phyloP scores from a whole-genome alignment of 2,329 filamentous ascomycete species.

The Cercospora sp. region DNA sequence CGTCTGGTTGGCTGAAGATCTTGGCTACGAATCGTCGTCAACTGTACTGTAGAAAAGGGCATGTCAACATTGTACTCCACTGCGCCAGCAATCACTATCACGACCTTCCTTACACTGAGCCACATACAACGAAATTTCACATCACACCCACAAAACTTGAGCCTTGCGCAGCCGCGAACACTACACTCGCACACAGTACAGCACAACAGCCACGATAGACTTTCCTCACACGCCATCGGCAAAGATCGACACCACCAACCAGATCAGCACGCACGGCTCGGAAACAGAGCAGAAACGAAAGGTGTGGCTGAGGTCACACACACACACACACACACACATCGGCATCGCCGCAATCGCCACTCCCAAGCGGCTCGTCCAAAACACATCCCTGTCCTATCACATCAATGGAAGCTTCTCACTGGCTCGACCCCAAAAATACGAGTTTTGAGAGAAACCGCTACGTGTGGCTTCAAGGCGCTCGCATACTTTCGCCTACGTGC shows the following conservation, averaged over 20 bases:
- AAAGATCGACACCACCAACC: background rate
- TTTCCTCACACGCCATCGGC: background rate
- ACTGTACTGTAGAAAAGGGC: background rate
- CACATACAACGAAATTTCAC: background rate
- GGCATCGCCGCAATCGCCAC: background rate
- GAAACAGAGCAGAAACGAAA: background rate
- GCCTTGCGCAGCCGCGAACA: background rate
- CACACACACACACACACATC: background rate
- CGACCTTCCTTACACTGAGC: background rate
- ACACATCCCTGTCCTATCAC: background rate
- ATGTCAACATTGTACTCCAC: background rate
- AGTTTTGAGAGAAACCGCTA: too few relatives aligned
- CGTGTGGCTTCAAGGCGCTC: background rate
- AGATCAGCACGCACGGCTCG: background rate
- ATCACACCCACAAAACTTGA: too few relatives aligned
- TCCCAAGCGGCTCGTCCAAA: background rate
- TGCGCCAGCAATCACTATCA: background rate
- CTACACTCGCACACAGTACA: background rate
- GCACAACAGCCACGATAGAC: background rate
- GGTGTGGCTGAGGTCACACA: background rate
- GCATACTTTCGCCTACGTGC: slow-evolving; percentile 9
- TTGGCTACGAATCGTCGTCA: background rate
- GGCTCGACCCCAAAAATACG: too few relatives aligned
- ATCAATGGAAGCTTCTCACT: background rate
- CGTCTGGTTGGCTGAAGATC: background rate